Base-by-base conservation (phyloP, 129 eudicot genomes). In the Artemisia annua region DNA sequence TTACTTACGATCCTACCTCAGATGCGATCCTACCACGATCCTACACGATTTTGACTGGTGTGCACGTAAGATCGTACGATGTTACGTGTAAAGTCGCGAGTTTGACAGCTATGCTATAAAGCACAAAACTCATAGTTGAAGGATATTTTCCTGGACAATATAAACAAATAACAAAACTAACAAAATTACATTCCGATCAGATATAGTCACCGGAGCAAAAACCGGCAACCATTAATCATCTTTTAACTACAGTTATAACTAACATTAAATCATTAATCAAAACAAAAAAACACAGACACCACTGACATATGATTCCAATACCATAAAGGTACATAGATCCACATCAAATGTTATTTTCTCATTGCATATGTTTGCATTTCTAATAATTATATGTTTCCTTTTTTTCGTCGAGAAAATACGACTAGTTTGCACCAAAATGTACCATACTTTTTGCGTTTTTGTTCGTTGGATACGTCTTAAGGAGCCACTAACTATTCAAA, bases 81-180 rank as follows among this genome's bases (percentile, higher is more conserved):
- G n/a, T n/a, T n/a, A n/a, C n/a, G n/a, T n/a, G n/a, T n/a, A n/a
- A n/a, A n/a, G n/a, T n/a, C n/a, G n/a, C n/a, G n/a, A n/a, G n/a
- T n/a, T n/a, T n/a, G n/a, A n/a, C n/a, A n/a, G n/a, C n/a, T n/a
- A n/a, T n/a, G n/a, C 61, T 51, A 0, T 48, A 16, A 1, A 48
- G 70, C 32, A 48, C 14, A 61, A 24, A 9, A 0, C 15, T 3
- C 12, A 73, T 49, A 73, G 13, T 24, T 32, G 64, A 74, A 63
- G 78, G 78, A 63, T 50, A 19, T 4, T 51, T 51, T 74, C 63
- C 63, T 63, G 78, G 43, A 74, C 63, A 74, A 7, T 75, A 11
- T 66, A 66, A 54, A 75, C 2, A 0, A 1, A 48, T 4, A 54
- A 30, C 35, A 30, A 30, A 30, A 11, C 59, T 11, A 32, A 71